phyloP scores from a whole-genome alignment of 371 early-diverging fungal genomes.

The Zopfochytrium polystomum region DNA sequence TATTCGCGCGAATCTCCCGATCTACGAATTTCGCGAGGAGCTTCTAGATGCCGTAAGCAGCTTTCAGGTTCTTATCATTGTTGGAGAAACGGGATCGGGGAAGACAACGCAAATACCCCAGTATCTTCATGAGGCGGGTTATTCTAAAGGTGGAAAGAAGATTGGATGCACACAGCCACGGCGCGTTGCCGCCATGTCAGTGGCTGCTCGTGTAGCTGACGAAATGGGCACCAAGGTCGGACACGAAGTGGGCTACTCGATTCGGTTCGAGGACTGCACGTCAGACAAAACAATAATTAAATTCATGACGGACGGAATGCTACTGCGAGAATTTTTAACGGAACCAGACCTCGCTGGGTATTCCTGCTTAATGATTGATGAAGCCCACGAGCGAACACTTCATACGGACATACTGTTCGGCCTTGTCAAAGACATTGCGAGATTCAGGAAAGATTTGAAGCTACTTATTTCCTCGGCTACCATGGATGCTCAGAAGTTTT shows the following conservation, averaged over 20 bases:
- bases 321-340: slow-evolving; percentile 96
- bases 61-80: slow-evolving; percentile 87
- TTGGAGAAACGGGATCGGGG: slow-evolving; percentile 98
- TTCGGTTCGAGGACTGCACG: slow-evolving; percentile 97
- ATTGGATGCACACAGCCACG: slow-evolving; percentile 99
- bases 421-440: slow-evolving; percentile 93
- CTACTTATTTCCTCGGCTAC: slow-evolving; percentile 99
- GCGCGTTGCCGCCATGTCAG: slow-evolving; percentile 98
- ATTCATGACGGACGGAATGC: slow-evolving; percentile 98
- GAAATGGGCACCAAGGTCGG: slow-evolving; percentile 94
- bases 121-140: slow-evolving; percentile 94
- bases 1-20: slow-evolving; percentile 88
- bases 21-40: slow-evolving; percentile 77
- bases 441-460: slow-evolving; percentile 90
- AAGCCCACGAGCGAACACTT: slow-evolving; percentile 98
- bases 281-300: slow-evolving; percentile 93
- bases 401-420: slow-evolving; percentile 98
- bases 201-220: slow-evolving; percentile 95
- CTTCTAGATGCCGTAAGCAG: slow-evolving; percentile 80
- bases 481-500: slow-evolving; percentile 94
- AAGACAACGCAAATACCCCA: slow-evolving; percentile 99
- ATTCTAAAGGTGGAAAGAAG: slow-evolving; percentile 79
- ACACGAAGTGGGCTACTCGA: slow-evolving; percentile 94
- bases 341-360: slow-evolving; percentile 93
- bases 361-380: slow-evolving; percentile 96